Base-by-base conservation (phyloP, 2,329 filamentous ascomycete genomes). In the Cladosporium sp. region DNA sequence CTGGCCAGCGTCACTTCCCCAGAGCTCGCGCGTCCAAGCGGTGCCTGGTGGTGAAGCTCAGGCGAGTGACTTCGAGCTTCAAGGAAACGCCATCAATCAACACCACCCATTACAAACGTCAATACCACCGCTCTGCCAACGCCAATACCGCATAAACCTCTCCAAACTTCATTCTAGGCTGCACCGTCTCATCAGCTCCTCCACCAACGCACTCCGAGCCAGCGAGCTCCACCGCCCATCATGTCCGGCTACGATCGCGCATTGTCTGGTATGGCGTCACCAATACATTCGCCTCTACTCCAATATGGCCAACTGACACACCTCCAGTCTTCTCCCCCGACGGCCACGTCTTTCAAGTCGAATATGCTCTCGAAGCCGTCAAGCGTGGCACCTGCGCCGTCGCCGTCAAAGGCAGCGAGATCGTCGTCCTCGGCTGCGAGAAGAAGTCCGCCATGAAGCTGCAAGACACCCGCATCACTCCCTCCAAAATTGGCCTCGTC, bases 341-440 rank as follows among this genome's bases (percentile, higher is more conserved):
- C 79, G 94, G 94, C 77, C 94, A 99, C 81, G 94, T 99, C 70
- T 99, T 99, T 80, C 94, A 99, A 78, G 94, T 99, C 71, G 94
- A 99, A 83, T 99, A 99, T 84, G 94, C 94, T 57, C 89, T 96
- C 66, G 94, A 99, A 80, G 94, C 94, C 66, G 94, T 99, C 66
- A 99, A 99, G 83, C 81, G 94, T 91, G 94, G 93, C 94, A 99
- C 94, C 70, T 99, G 94, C 78, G 94, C 95, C 49, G 94, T 99
- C 56, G 94, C 92, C 67, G 93, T 99, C 66, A 99, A 99, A 80
- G 94, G 94, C 69, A 82, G 84, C 68, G 90, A 96, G 74, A 89
- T 97, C 64, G 94, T 99, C 35, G 94, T 99, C 28, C 83, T 99
- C 50, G 94, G 94, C 69, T 99, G 94, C 77, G 94, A 99, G 80